Base-by-base conservation (phyloP, 2,329 filamentous ascomycete species). In the Aspergillus unguis region DNA sequence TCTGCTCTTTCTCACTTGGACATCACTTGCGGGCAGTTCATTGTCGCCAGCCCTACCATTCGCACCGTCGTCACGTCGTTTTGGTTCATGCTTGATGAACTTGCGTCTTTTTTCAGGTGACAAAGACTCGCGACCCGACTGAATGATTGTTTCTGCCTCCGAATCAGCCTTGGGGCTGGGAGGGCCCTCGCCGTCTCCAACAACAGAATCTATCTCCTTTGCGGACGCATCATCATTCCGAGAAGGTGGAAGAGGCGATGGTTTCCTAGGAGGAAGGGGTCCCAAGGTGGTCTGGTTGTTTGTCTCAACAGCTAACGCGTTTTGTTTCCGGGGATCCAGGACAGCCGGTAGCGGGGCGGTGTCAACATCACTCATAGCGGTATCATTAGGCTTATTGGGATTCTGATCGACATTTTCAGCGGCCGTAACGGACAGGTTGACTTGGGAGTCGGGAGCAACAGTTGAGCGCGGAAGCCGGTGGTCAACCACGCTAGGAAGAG, bases 91-190 rank as follows among this genome's bases (percentile, higher is more conserved):
- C 41, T 67, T 62, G 48, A 73, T 71, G 52, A 67, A 66, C 52
- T 71, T 72, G 53, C 70, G 70, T 61, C 72, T 73, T 64, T 77
- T 77, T 62, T 77, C 72, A 4, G 75, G 74, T 5, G 75, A 75
- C 50, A 75, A 57, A 31, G 71, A 72, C 58, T 75, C 72, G 37
- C 72, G 71, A 48, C 72, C 72, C 9, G 72, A 77, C 59, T 77
- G 74, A 51, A 77, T 77, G 53, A 77, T 74, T 23, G 75, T 77
- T 62, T 77, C 75, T 49, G 75, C 75, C 65, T 77, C 75, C 41
- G 75, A 77, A 61, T 77, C 75, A 44, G 72, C 72, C 63, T 65
- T 72, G 53, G 70, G 70, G 53, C 71, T 71, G 50, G 62, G 62
- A 26, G 65, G 64, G 28, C 65, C 71, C 50, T 75, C 68, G 44